Base-by-base conservation (phyloP, 257 asterid genomes). In the Solanum arcanum region DNA sequence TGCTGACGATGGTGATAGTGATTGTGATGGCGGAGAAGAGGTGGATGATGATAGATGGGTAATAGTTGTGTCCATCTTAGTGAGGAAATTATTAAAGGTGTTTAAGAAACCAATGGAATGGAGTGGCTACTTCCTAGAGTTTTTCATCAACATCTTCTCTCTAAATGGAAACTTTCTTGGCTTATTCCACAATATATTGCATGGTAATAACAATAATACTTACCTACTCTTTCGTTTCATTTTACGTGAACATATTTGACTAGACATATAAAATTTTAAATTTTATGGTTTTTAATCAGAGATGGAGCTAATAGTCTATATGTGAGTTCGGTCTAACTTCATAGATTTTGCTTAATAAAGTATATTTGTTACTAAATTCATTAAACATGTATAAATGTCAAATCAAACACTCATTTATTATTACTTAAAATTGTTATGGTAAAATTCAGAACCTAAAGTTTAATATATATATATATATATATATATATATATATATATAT, bases 81-180 rank as follows among this genome's bases (percentile, higher is more conserved):
- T 75, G n/a, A 92, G 98, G 90, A 97, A 93, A 86, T 86, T 95
- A 73, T 82, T 95, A 7, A 91, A 90, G 89, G 46, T 91, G 80
- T 83, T 93, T 18, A 91, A 92, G 49, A 93, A 93, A 87, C 99
- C 98, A 33, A 88, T 97, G 98, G 95, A 94, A 78, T 92, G 95
- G 93, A 21, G 35, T 87, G 99, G 98, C 56, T 92, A 80, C 81
- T 35, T 92, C 10, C 56, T 94, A 81, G 99, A 97, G 95, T 94
- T 93, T 78, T 7, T 95, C 31, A 95, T 97, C 1, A 97, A 95
- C 87, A 94, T 95, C 66, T 59, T 97, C 84, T 91, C 95, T 60
- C 95, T 90, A 86, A 97, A 97, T 86, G 98, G 93, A 60, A 87
- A 92, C 86, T 86, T 95, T 78, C 69, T 92, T 72, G 95, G 95